Evolutionary conservation across 176 grass and related monocot species (phyloP).

Genomic region (Oryza rufipogon): DNA sequence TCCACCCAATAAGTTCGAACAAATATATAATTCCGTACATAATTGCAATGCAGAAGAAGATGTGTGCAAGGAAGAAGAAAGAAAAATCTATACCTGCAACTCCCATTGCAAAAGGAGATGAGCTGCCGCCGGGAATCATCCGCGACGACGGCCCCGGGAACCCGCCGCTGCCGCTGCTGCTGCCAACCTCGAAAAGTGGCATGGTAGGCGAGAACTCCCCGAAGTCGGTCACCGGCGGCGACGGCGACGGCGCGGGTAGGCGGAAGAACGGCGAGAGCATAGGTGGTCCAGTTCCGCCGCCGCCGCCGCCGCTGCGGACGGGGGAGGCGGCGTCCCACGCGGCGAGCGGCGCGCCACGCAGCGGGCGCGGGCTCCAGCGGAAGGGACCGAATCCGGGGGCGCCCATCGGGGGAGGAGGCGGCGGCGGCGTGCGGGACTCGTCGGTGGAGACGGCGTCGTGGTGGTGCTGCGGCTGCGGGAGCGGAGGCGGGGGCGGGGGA

Average conservation of each 20-base stretch:
- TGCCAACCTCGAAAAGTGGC: conserved; percentile 23
- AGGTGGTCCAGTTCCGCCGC: background rate
- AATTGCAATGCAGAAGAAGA: background rate
- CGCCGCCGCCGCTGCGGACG: too few species aligned
- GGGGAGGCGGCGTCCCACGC: background rate
- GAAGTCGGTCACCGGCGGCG: background rate
- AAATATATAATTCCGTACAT: background rate
- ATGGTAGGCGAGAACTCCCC: conserved; percentile 22
- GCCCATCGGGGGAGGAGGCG: conserved; percentile 23
- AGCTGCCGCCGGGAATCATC: background rate
- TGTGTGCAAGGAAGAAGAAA: background rate
- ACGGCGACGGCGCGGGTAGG: conserved; percentile 3
- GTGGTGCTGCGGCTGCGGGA: background rate
- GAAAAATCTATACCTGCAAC: conserved; percentile 37
- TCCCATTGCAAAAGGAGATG: background rate
- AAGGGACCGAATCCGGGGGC: conserved; percentile 42
- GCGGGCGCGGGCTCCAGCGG: conserved; percentile 36
- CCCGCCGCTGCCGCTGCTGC: background rate
- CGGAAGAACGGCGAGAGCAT: conserved; percentile 59
- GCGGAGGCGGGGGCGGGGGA: background rate
- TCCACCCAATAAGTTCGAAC: background rate
- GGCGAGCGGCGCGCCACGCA: conserved; percentile 21
- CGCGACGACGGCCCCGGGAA: conserved; percentile 4
- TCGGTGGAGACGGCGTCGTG: conserved; percentile 40
- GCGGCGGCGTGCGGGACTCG: conserved; percentile 46